Evolutionary conservation across 2,329 filamentous ascomycete genomes (phyloP).

Genomic region (Colletotrichum camelliae): DNA sequence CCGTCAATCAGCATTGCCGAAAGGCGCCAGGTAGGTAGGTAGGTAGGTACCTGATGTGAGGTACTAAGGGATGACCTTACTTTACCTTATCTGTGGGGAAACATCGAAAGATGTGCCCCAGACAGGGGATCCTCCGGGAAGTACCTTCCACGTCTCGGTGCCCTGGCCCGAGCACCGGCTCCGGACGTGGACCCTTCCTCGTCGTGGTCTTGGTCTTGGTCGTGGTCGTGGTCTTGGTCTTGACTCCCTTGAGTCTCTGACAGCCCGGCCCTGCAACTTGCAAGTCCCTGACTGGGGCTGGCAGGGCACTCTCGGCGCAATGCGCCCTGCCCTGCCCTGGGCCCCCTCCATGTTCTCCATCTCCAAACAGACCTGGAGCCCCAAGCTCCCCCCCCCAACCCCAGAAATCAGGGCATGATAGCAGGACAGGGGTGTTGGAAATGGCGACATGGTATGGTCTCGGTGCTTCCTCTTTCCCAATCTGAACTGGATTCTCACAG

Average conservation of each 20-base stretch:
- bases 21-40: neutral
- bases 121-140: neutral
- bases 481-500: conserved; percentile 6
- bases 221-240: too few relatives aligned
- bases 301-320: neutral
- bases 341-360: neutral
- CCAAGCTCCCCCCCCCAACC: neutral
- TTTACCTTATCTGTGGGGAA: conserved; percentile 21
- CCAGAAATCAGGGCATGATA: neutral
- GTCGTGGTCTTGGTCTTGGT: neutral
- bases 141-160: neutral
- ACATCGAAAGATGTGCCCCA: conserved; percentile 18
- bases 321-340: neutral
- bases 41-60: too few relatives aligned
- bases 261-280: neutral
- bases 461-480: conserved; percentile 12
- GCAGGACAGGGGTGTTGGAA: neutral
- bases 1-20: conserved; percentile 11
- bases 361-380: neutral
- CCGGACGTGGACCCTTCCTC: neutral
- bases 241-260: neutral
- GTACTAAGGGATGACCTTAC: neutral
- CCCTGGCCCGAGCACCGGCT: neutral
- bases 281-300: neutral
- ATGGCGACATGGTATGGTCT: conserved; percentile 8